Percentiles rank a stretch among this genome's conserved stretches.
phyloP scores from a whole-genome alignment of 1,284 basidiomycete genomes.

The Cystobasidium slooffiae region DNA sequence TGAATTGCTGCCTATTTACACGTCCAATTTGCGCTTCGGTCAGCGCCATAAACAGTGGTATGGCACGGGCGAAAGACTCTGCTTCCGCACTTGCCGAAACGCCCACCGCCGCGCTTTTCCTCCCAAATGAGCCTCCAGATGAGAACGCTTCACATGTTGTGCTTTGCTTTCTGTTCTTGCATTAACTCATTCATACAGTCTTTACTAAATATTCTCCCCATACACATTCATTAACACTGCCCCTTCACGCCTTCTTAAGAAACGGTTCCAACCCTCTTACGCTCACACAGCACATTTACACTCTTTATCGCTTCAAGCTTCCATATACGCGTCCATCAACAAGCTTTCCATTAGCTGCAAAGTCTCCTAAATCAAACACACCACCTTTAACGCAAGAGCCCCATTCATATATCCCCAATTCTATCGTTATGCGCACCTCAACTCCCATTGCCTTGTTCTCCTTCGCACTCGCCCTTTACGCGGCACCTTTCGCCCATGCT shows the following conservation, averaged over 20 bases:
- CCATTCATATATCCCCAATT: neutral
- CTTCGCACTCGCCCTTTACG: constrained; percentile 38
- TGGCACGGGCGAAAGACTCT: constrained; percentile 12
- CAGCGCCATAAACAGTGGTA: constrained; percentile 23
- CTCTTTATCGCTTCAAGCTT: constrained; percentile 29
- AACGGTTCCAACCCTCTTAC: constrained; percentile 10
- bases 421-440: constrained; percentile 28
- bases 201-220: constrained; percentile 12
- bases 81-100: neutral
- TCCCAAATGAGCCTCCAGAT: too few relatives aligned
- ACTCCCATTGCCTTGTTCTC: constrained; percentile 27
- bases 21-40: constrained; percentile 1
- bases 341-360: constrained; percentile 16
- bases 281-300: constrained; percentile 43
- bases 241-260: constrained; percentile 12
- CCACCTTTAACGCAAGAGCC: neutral
- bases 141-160: neutral
- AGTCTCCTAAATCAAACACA: neutral
- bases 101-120: too few relatives aligned
- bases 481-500: constrained; percentile 32
- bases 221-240: neutral
- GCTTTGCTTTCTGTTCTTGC: neutral
- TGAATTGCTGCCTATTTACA: constrained; percentile 15
- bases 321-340: constrained; percentile 2
- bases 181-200: constrained; percentile 6